Evolutionary conservation across 768 basidiomycete genomes (phyloP).

Genomic region (Lactarius evosmus): DNA sequence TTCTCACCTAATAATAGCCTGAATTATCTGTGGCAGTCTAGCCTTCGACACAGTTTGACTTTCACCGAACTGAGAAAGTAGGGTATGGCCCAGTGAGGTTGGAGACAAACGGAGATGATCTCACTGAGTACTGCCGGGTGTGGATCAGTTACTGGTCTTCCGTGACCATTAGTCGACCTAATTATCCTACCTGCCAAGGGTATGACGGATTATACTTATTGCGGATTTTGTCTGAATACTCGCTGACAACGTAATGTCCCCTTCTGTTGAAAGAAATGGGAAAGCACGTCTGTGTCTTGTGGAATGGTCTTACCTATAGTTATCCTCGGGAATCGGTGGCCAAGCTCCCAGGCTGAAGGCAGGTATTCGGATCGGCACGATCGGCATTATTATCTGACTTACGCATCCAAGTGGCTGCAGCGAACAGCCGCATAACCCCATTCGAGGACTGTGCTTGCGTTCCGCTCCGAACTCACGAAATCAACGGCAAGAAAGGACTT

Average conservation of each 20-base stretch:
- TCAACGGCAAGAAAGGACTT: constrained; percentile 74
- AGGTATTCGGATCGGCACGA: background rate
- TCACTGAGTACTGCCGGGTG: constrained; percentile 59
- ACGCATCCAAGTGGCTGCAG: constrained; percentile 69
- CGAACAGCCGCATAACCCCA: constrained; percentile 82
- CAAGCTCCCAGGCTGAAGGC: constrained; percentile 57
- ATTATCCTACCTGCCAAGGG: constrained; percentile 64
- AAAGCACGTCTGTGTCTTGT: constrained; percentile 4
- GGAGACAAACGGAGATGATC: constrained; percentile 30
- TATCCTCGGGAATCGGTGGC: constrained; percentile 72
- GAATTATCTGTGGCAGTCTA: constrained; percentile 69
- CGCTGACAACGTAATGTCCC: constrained; percentile 72
- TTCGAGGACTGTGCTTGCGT: constrained; percentile 63
- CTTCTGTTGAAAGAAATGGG: constrained; percentile 35
- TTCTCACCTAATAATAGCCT: constrained; percentile 65
- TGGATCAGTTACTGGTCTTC: constrained; percentile 10
- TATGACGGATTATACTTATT: constrained; percentile 63
- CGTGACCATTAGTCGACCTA: constrained; percentile 28
- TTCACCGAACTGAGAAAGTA: constrained; percentile 61
- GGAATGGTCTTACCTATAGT: constrained; percentile 56
- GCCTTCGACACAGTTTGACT: constrained; percentile 64
- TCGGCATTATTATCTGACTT: constrained; percentile 31
- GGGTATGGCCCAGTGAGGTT: constrained; percentile 12
- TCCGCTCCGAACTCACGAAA: constrained; percentile 74
- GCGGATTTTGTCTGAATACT: constrained; percentile 60